Evolutionary conservation across 2,329 filamentous ascomycete genomes (phyloP).

Genomic region (Colletotrichum tropicicola): DNA sequence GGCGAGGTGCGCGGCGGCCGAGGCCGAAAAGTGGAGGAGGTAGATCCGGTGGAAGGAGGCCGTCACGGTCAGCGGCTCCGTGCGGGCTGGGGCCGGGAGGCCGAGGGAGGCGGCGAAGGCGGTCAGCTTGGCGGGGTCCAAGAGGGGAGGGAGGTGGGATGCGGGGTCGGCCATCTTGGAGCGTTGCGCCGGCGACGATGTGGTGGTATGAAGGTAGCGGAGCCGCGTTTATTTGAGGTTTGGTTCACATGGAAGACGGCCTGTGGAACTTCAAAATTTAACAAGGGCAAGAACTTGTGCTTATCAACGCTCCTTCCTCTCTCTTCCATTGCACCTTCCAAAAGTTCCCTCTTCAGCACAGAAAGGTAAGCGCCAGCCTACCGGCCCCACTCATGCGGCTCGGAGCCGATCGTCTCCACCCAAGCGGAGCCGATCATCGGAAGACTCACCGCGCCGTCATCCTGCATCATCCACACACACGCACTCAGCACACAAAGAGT

Average conservation of each 20-base stretch:
- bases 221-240: not conserved
- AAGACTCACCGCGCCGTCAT: not conserved
- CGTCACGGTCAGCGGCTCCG: slow-evolving; percentile 31
- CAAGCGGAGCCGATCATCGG: not conserved
- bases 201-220: not conserved
- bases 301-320: not conserved
- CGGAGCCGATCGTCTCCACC: too few species aligned
- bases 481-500: too few species aligned
- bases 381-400: not conserved
- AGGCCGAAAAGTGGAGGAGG: slow-evolving; percentile 30
- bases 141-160: slow-evolving; percentile 5
- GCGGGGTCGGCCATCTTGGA: not conserved
- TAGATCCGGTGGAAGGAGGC: slow-evolving; percentile 39
- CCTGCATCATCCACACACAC: not conserved
- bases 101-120: slow-evolving; percentile 28
- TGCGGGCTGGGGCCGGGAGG: slow-evolving; percentile 28
- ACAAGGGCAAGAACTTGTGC: not conserved
- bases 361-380: not conserved
- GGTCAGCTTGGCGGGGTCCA: slow-evolving; percentile 6
- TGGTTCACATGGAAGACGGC: too few species aligned
- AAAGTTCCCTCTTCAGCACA: not conserved
- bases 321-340: not conserved
- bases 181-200: not conserved
- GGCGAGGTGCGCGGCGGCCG: not conserved
- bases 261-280: too few species aligned